A percentile compares a stretch with the other conserved stretches of the same genome.
Conservation (phyloP, 1,284 basidiomycete genomes). For the Moesziomyces antarcticus region DNA sequence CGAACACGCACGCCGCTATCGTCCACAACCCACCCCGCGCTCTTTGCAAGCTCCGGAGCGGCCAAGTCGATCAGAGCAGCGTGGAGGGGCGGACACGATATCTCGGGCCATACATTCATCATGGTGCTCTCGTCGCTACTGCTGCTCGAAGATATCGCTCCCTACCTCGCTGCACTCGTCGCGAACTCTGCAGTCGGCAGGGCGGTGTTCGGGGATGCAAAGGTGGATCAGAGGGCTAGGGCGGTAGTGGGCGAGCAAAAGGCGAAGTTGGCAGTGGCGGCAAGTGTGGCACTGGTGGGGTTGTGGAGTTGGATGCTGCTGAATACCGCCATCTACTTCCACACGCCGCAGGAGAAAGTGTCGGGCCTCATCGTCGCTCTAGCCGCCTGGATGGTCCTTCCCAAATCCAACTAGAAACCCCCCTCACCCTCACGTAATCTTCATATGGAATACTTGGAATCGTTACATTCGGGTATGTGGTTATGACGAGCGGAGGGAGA, state of each 20-base stretch:
- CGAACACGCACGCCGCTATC: constrained; percentile 40
- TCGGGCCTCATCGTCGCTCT: constrained; percentile 74
- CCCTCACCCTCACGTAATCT: background rate
- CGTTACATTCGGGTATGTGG: too few relatives aligned
- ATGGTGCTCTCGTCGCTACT: constrained; percentile 85
- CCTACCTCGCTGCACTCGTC: constrained; percentile 57
- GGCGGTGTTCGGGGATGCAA: constrained; percentile 2
- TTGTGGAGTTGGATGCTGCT: constrained; percentile 81
- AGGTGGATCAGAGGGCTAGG: background rate
- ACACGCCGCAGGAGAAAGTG: constrained; percentile 86
- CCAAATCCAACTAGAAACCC: constrained; percentile 33
- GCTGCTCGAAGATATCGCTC: constrained; percentile 78
- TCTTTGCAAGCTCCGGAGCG: constrained; percentile 14
- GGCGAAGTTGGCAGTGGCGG: constrained; percentile 10
- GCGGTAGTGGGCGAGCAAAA: background rate
- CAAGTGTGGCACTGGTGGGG: constrained; percentile 72
- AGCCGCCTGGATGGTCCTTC: constrained; percentile 54
- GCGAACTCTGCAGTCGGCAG: background rate
- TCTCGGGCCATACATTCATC: constrained; percentile 93
- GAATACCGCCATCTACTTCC: constrained; percentile 90
- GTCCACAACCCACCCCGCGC: constrained; percentile 23
- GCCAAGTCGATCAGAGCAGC: constrained; percentile 26
- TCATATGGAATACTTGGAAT: too few relatives aligned
- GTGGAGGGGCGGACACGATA: constrained; percentile 85
- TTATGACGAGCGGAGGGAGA: constrained; percentile 2